Conservation (phyloP, 2,329 filamentous ascomycete genomes). For the Juglanconis juglandina region DNA sequence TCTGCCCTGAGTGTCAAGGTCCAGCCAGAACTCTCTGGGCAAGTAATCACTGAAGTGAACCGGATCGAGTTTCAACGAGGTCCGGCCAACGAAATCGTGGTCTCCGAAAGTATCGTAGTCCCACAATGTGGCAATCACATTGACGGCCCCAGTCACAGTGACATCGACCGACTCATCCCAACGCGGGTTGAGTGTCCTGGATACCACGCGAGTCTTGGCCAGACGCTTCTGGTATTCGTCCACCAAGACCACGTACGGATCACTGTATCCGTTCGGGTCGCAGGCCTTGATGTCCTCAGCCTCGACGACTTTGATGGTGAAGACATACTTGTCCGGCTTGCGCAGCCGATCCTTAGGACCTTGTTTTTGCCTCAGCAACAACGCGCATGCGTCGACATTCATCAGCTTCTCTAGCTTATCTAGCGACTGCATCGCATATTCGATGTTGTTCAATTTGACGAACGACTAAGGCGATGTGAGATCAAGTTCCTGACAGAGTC, state of each 20-base stretch:
- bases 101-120: constrained; percentile 97
- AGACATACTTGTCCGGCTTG: constrained; percentile 84
- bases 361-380: constrained; percentile 70
- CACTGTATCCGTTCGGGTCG: constrained; percentile 88
- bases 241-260: constrained; percentile 93
- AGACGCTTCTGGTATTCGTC: constrained; percentile 98
- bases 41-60: constrained; percentile 94
- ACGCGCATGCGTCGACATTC: constrained; percentile 87
- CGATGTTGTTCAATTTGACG: constrained; percentile 96
- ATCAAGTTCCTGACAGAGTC: constrained; percentile 7
- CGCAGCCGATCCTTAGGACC: constrained; percentile 61
- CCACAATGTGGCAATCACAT: constrained; percentile 96
- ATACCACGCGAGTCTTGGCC: constrained; percentile 89
- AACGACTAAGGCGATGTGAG: constrained; percentile 64
- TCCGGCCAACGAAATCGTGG: constrained; percentile 94
- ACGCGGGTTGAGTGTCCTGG: constrained; percentile 83
- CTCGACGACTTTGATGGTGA: constrained; percentile 98
- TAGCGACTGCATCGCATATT: constrained; percentile 87
- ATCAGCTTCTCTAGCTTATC: constrained; percentile 86
- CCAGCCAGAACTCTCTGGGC: constrained; percentile 94
- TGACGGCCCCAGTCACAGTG: constrained; percentile 83
- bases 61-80: constrained; percentile 98
- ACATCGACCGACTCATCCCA: constrained; percentile 99
- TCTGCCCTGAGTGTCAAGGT: constrained; percentile 91
- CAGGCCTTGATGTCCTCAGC: constrained; percentile 98